Evolutionary conservation across 495 filamentous ascomycete genomes (phyloP).

Genomic region (Penicillium waksmanii): DNA sequence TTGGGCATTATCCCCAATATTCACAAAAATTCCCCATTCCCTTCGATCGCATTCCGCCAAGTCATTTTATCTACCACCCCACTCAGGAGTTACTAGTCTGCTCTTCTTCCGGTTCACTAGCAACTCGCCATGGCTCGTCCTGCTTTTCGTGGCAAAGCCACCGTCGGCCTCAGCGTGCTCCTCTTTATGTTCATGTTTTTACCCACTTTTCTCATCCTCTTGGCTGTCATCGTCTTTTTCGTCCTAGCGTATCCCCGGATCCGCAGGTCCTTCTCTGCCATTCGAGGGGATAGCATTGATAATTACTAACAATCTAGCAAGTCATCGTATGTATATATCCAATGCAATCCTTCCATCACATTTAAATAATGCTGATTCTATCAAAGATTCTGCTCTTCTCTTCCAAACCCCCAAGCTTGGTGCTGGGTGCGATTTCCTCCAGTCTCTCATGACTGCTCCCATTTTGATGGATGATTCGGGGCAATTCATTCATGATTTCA

Average conservation of each 20-base stretch:
- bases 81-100: too few relatives aligned
- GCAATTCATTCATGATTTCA: too few relatives aligned
- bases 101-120: background rate
- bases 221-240: constrained; percentile 43
- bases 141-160: constrained; percentile 33
- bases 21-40: background rate
- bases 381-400: too few relatives aligned
- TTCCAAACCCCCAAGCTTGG: too few relatives aligned
- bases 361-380: too few relatives aligned
- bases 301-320: background rate
- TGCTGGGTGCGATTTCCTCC: too few relatives aligned
- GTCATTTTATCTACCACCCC: background rate
- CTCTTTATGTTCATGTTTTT: constrained; percentile 48
- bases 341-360: background rate
- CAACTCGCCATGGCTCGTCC: constrained; percentile 37
- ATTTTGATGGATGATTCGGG: too few relatives aligned
- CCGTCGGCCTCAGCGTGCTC: constrained; percentile 41
- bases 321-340: background rate
- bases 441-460: too few relatives aligned
- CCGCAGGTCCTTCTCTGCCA: constrained; percentile 19
- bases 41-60: background rate
- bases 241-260: constrained; percentile 38
- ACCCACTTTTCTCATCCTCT: constrained; percentile 41
- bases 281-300: background rate
- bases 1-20: background rate